Conservation (phyloP, 345 rosid species). For the Eucalyptus rudis region DNA sequence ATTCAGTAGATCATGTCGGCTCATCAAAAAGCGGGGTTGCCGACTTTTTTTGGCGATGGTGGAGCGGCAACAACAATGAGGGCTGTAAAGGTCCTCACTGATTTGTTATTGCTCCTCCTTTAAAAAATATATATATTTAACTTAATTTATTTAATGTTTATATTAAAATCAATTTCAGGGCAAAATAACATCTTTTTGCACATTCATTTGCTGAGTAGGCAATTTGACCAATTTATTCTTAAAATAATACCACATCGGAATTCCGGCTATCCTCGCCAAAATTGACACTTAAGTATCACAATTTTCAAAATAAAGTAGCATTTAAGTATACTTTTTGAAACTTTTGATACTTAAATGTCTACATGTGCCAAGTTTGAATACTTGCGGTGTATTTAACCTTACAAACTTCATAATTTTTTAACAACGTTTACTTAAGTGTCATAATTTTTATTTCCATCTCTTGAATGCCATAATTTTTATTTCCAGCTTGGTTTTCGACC, state of each 20-base stretch:
- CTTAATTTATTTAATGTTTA: too few species aligned
- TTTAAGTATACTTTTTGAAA: too few species aligned
- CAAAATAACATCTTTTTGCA: rapidly evolving
- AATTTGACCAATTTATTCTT: too few species aligned
- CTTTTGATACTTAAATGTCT: rapidly evolving
- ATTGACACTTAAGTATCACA: rapidly evolving
- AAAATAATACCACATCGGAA: rapidly evolving
- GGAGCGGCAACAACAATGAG: rapidly evolving
- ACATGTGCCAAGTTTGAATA: rapidly evolving
- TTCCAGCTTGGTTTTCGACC: slow-evolving; percentile 74
- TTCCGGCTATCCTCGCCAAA: rapidly evolving
- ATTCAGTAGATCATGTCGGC: rapidly evolving
- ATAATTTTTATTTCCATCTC: too few species aligned
- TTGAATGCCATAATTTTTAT: too few species aligned
- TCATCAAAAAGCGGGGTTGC: rapidly evolving
- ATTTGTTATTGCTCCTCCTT: too few species aligned
- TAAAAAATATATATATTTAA: too few species aligned
- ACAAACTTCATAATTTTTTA: too few species aligned
- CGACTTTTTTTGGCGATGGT: rapidly evolving
- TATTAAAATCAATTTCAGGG: rapidly evolving
- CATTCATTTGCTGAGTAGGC: too few species aligned
- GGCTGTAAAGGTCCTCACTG: rapidly evolving
- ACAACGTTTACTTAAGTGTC: rapidly evolving
- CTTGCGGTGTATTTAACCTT: too few species aligned
- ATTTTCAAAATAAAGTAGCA: rapidly evolving